Base-by-base conservation (phyloP, 2,329 filamentous ascomycete species). In the Allantophomopsis lycopodina region DNA sequence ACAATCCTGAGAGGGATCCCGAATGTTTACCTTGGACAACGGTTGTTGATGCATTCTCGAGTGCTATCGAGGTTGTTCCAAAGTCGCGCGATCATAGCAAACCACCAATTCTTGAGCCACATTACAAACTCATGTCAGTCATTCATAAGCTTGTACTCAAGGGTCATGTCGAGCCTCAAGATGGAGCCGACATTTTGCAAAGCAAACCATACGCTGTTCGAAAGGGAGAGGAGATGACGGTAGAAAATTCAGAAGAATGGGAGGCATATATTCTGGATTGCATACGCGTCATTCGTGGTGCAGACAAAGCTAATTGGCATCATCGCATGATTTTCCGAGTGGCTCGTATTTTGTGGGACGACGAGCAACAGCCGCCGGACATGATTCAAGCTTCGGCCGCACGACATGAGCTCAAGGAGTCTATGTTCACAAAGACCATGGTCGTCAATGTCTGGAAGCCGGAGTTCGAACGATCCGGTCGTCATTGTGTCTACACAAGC, bases 351-450 rank as follows among this genome's bases (percentile, higher is more conserved):
- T 61, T 79, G 6, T 81, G 74, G 47, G 68, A 79, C 42, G 69
- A 71, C 32, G 16, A 17, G 14, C n/a, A 34, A 34, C 55, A 60
- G 2, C 50, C 58, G 10, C 63, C 64, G 35, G 65, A 69, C 38
- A 54, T 62, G 14, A 62, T 44, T 2, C 42, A 48, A 34, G 65
- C 69, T 10, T 69, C 69, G 2, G 71, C 63, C 21, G 79, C 79
- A 5, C 78, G 76, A 46, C 63, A 73, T 42, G 77, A 83, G 50
- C 63, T 84, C 36, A 75, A 72, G 3, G 73, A 79, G 46, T 75
- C 81, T 37, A 82, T 83, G 45, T 83, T 83, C 51, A 83, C 79
- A 12, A 84, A 83, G 56, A 83, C 78, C 0, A 82, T 83, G 70
- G 70, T 72, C 12, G 67, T 83, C 30, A 75, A 83, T 50, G 79